phyloP scores from a whole-genome alignment of 2,329 filamentous ascomycete species.

The Fusarium nanum region DNA sequence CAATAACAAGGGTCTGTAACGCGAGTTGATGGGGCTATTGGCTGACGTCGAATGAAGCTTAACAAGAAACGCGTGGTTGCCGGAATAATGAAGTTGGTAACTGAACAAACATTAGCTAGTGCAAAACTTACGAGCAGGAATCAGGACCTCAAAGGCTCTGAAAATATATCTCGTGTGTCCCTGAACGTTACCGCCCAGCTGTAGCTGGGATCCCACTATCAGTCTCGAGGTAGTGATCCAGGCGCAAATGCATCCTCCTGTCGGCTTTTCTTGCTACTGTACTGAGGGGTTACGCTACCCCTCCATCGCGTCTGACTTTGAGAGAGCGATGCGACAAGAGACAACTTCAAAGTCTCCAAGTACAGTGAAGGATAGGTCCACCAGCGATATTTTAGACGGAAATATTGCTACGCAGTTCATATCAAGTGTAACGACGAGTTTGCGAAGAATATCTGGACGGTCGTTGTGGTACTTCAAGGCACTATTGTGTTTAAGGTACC shows the following conservation, averaged over 20 bases:
- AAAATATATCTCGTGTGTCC: neutral
- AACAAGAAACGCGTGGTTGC: conserved; percentile 20
- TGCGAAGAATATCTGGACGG: neutral
- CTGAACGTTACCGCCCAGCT: neutral
- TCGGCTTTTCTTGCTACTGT: neutral
- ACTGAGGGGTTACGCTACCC: conserved; percentile 29
- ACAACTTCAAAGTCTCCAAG: conserved; percentile 6
- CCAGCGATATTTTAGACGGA: too few species aligned
- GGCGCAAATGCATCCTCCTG: neutral
- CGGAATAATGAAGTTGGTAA: conserved; percentile 7
- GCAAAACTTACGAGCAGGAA: neutral
- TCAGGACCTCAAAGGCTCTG: neutral
- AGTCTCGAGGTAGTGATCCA: neutral
- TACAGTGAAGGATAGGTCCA: neutral
- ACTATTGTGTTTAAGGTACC: neutral
- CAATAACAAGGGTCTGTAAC: conserved; percentile 43
- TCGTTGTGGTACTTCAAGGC: neutral
- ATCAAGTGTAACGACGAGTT: neutral
- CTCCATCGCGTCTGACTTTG: conserved; percentile 22
- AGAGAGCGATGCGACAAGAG: conserved; percentile 28
- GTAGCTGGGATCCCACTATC: neutral
- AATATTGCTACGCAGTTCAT: neutral
- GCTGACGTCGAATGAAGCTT: conserved; percentile 36
- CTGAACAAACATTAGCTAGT: conserved; percentile 13
- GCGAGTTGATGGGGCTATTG: conserved; percentile 27